phyloP scores from a whole-genome alignment of 2,329 filamentous ascomycete genomes.

The Phoma sp. region DNA sequence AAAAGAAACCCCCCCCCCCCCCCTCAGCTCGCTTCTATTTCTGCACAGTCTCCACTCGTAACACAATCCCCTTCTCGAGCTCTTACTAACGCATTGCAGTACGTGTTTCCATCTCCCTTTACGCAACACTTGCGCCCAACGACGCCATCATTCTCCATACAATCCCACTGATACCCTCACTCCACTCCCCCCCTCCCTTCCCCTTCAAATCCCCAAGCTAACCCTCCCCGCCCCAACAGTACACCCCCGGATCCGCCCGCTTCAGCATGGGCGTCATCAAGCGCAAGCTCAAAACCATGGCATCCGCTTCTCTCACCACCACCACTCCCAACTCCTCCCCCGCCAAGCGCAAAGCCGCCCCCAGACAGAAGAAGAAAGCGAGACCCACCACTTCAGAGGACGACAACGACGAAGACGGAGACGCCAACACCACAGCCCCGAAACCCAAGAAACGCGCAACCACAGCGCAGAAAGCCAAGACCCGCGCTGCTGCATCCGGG shows the following conservation, averaged over 20 bases:
- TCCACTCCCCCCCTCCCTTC: background rate
- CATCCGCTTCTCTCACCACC: background rate
- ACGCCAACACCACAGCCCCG: no score
- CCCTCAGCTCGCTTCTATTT: background rate
- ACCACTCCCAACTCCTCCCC: background rate
- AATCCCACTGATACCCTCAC: no score
- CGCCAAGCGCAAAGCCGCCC: background rate
- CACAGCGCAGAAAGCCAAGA: background rate
- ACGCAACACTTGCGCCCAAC: no score
- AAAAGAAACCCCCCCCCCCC: background rate
- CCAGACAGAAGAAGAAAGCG: slow-evolving; percentile 3
- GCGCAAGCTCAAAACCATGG: slow-evolving; percentile 28
- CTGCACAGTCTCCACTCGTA: background rate
- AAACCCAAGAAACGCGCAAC: no score
- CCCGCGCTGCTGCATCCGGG: no score
- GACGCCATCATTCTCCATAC: no score
- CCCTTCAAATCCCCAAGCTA: background rate
- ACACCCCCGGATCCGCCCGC: slow-evolving; percentile 31
- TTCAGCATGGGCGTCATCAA: slow-evolving; percentile 29
- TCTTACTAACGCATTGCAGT: background rate
- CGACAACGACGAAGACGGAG: background rate
- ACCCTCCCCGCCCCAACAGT: slow-evolving; percentile 7
- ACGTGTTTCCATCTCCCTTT: background rate
- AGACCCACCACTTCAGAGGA: no score
- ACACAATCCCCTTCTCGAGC: background rate